Evolutionary conservation across 169 alveolate species (phyloP).

Genomic region (Eimeria necatrix): DNA sequence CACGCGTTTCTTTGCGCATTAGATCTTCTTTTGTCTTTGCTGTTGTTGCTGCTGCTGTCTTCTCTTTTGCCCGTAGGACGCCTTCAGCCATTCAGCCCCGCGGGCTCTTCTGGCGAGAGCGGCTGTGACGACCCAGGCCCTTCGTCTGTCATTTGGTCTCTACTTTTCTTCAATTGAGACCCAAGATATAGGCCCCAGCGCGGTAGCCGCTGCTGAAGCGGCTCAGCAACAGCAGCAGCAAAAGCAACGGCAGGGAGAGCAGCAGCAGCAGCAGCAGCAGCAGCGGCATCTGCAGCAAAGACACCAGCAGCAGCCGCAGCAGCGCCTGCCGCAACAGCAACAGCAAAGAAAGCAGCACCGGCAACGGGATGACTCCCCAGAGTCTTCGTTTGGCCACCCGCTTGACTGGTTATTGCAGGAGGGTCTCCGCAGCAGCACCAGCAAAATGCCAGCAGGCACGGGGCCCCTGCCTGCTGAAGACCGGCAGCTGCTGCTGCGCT

Average conservation of each 20-base stretch:
- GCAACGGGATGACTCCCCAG: not conserved
- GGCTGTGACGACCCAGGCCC: conserved; percentile 2
- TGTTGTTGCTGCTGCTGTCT: not conserved
- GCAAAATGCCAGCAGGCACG: not conserved
- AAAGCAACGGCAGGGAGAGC: not conserved
- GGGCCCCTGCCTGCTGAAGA: not conserved
- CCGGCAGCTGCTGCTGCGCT: conserved; percentile 46
- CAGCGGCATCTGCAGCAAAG: not conserved
- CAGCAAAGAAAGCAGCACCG: conserved; percentile 13
- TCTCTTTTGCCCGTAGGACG: not conserved
- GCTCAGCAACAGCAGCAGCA: not conserved
- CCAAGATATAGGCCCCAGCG: not conserved
- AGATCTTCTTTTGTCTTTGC: not conserved
- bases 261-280: not conserved
- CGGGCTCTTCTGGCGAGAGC: conserved; percentile 26
- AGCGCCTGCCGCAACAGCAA: not conserved
- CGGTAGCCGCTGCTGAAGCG: not conserved
- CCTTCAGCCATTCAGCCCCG: not conserved
- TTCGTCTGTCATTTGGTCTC: not conserved
- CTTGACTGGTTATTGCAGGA: not conserved
- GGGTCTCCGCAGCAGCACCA: not conserved
- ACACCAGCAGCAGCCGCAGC: not conserved
- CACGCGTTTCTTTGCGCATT: not conserved
- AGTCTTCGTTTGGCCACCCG: not conserved
- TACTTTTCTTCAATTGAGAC: not conserved